Conservation (phyloP, 495 filamentous ascomycete genomes). For the Trichoderma asperelloides region DNA sequence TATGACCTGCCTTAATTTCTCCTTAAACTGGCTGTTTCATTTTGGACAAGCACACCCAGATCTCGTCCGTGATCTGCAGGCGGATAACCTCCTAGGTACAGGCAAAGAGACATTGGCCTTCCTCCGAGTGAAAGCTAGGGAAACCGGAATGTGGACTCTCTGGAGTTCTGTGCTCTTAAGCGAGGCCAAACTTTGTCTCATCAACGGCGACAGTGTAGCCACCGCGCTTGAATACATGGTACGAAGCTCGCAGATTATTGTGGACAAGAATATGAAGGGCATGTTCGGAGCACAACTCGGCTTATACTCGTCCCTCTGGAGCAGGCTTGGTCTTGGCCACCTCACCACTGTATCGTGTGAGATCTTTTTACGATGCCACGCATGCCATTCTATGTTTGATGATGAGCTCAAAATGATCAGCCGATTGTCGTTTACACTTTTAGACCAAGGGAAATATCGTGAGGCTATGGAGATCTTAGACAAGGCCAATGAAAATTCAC, state of each 20-base stretch:
- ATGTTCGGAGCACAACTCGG: conserved; percentile 66
- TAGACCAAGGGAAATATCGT: conserved; percentile 56
- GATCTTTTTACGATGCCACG: conserved; percentile 68
- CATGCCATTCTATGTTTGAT: conserved; percentile 54
- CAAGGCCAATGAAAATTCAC: conserved; percentile 51
- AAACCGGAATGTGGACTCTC: conserved; percentile 79
- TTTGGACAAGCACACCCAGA: conserved; percentile 78
- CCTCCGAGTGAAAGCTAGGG: conserved; percentile 80
- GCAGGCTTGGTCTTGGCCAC: conserved; percentile 60
- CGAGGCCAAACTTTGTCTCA: conserved; percentile 72
- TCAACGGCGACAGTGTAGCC: conserved; percentile 70
- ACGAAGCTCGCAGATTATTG: conserved; percentile 72
- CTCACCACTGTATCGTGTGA: conserved; percentile 63
- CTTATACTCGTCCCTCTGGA: conserved; percentile 63
- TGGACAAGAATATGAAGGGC: conserved; percentile 62
- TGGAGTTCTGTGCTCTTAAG: conserved; percentile 78
- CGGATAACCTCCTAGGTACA: conserved; percentile 63
- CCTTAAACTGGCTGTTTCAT: conserved; percentile 95
- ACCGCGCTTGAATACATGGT: conserved; percentile 68
- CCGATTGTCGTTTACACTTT: conserved; percentile 36
- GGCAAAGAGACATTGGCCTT: conserved; percentile 77
- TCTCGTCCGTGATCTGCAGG: conserved; percentile 59
- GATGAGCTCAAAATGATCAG: conserved; percentile 59
- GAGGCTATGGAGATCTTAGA: conserved; percentile 61
- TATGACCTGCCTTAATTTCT: conserved; percentile 86